phyloP scores from a whole-genome alignment of 2,329 filamentous ascomycete genomes.

The Trichoderma endophyticum region DNA sequence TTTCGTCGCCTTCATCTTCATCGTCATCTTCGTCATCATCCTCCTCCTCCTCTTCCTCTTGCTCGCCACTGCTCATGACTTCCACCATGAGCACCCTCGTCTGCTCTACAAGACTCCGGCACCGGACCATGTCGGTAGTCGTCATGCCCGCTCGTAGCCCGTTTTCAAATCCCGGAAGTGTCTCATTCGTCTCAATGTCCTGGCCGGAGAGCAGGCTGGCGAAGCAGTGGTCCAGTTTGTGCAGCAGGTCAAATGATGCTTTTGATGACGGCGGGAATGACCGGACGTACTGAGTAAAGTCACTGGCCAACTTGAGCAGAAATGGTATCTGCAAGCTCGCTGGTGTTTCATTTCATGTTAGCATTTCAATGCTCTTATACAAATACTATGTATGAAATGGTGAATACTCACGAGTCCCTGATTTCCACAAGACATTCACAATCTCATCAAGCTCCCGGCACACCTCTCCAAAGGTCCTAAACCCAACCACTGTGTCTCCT shows the following conservation, averaged over 20 bases:
- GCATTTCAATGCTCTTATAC: background rate
- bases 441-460: conserved; percentile 71
- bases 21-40: conserved; percentile 38
- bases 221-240: conserved; percentile 82
- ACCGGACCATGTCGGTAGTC: conserved; percentile 80
- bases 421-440: conserved; percentile 80
- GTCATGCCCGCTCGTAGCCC: conserved; percentile 65
- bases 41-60: conserved; percentile 43
- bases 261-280: conserved; percentile 62
- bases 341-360: conserved; percentile 32
- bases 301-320: conserved; percentile 71
- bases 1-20: conserved; percentile 35
- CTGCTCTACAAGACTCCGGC: conserved; percentile 75
- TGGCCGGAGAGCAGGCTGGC: conserved; percentile 67
- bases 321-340: conserved; percentile 80
- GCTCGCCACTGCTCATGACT: conserved; percentile 51
- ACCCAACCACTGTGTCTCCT: conserved; percentile 49
- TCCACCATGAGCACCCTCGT: conserved; percentile 69
- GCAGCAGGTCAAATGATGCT: conserved; percentile 67
- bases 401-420: conserved; percentile 69
- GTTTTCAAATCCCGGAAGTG: conserved; percentile 67
- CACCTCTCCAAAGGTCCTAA: conserved; percentile 63
- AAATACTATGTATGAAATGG: background rate
- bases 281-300: conserved; percentile 68
- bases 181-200: conserved; percentile 62